These are phyloP conservation scores for Tylopilus subfusipes DNA, from an alignment of 768 basidiomycete genomes.

Conservation along the genomic window DNA sequence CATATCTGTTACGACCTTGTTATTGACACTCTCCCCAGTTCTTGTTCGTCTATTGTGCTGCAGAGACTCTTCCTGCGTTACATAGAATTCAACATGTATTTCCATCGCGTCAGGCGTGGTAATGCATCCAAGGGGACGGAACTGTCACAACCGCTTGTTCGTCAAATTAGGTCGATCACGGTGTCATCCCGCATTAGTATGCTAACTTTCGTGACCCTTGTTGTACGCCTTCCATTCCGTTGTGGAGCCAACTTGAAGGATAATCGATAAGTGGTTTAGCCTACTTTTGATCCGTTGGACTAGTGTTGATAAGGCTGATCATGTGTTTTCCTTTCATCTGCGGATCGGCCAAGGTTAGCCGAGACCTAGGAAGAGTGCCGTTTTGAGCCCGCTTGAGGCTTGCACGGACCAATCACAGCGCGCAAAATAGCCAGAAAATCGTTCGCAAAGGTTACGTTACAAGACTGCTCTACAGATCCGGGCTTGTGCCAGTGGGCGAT, in stretches of 20 bases:
- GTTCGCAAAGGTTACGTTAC: too few relatives aligned
- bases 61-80: constrained; percentile 9
- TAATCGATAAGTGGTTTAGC: background rate
- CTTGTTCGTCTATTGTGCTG: constrained; percentile 12
- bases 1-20: constrained; percentile 20
- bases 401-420: too few relatives aligned
- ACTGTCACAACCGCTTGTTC: background rate
- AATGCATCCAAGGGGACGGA: constrained; percentile 1
- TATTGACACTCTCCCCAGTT: constrained; percentile 17
- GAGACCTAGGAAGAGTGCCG: too few relatives aligned
- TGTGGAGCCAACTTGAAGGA: too few relatives aligned
- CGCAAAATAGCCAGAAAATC: too few relatives aligned
- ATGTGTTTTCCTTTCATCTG: too few relatives aligned
- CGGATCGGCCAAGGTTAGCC: too few relatives aligned
- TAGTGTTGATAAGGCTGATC: background rate
- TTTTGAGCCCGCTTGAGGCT: too few relatives aligned
- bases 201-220: background rate
- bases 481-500: too few relatives aligned
- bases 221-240: background rate
- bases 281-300: background rate
- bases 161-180: too few relatives aligned
- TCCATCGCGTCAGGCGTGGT: constrained; percentile 9
- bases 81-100: constrained; percentile 17
- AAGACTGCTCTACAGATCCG: too few relatives aligned
- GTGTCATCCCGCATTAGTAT: background rate